Conservation (phyloP, 495 filamentous ascomycete genomes). For the Penicillium fimorum region DNA sequence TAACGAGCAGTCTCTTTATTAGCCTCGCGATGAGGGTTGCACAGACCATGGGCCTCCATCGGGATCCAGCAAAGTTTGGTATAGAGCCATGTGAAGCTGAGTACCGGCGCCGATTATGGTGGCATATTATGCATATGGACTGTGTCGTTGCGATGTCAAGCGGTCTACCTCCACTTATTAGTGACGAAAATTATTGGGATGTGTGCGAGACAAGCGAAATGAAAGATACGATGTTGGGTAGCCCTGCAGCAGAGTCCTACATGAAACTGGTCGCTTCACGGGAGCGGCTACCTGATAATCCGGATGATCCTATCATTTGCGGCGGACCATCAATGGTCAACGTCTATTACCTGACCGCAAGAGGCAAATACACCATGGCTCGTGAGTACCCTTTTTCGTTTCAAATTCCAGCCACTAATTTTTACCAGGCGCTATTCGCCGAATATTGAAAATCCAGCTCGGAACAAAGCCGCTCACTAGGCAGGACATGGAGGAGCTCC, state of each 20-base stretch:
- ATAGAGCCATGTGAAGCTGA: constrained; percentile 66
- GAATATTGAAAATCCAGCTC: constrained; percentile 46
- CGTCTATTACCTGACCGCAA: constrained; percentile 46
- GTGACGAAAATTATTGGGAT: constrained; percentile 50
- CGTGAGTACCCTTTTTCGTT: constrained; percentile 28
- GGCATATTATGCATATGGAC: constrained; percentile 70
- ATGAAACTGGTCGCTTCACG: constrained; percentile 31
- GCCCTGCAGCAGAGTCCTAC: constrained; percentile 40
- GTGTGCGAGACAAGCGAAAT: constrained; percentile 46
- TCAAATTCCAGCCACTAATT: constrained; percentile 14
- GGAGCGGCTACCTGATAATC: constrained; percentile 40
- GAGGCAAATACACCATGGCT: constrained; percentile 49
- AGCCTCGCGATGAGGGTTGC: constrained; percentile 64
- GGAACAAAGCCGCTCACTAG: constrained; percentile 46
- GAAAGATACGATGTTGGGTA: constrained; percentile 46
- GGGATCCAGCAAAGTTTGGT: constrained; percentile 64
- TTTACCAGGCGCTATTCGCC: constrained; percentile 40
- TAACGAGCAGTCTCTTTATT: constrained; percentile 49
- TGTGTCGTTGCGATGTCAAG: constrained; percentile 50
- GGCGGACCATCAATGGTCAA: constrained; percentile 49
- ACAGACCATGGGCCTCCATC: constrained; percentile 70
- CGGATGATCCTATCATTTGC: constrained; percentile 45
- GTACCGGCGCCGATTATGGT: constrained; percentile 69
- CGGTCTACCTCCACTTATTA: constrained; percentile 44
- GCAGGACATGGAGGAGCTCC: constrained; percentile 46